Evolutionary conservation across 75 land plant species (phyloP).

Genomic region (Chamaecyparis obtusa): DNA sequence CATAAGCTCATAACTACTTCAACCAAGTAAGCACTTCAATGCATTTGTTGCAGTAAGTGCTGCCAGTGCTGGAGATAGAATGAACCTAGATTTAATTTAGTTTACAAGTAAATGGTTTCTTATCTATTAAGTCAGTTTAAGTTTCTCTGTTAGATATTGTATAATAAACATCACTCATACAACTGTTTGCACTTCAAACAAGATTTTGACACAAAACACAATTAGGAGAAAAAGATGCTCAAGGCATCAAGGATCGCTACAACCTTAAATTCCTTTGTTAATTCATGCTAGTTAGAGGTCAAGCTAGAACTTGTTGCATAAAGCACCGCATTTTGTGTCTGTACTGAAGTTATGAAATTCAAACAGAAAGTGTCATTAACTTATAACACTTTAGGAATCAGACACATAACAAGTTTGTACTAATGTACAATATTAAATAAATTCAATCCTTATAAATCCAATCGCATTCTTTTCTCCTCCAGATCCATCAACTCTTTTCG

Average conservation of each 20-base stretch:
- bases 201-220: background rate
- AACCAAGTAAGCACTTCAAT: background rate
- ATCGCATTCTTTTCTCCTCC: constrained; percentile 16
- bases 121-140: background rate
- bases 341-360: background rate
- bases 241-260: background rate
- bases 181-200: background rate
- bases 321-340: background rate
- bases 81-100: background rate
- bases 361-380: background rate
- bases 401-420: constrained; percentile 8
- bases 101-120: background rate
- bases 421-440: background rate
- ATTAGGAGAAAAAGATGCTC: constrained; percentile 1
- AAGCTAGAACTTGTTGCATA: background rate
- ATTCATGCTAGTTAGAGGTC: background rate
- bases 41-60: background rate
- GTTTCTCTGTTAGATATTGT: background rate
- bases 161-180: background rate
- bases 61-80: background rate
- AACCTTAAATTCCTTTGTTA: constrained; percentile 1
- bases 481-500: constrained; percentile 27
- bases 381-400: background rate
- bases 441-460: constrained; percentile 9
- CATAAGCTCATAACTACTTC: background rate